Conservation (phyloP, 257 asterid species). For the Solanum chilense region DNA sequence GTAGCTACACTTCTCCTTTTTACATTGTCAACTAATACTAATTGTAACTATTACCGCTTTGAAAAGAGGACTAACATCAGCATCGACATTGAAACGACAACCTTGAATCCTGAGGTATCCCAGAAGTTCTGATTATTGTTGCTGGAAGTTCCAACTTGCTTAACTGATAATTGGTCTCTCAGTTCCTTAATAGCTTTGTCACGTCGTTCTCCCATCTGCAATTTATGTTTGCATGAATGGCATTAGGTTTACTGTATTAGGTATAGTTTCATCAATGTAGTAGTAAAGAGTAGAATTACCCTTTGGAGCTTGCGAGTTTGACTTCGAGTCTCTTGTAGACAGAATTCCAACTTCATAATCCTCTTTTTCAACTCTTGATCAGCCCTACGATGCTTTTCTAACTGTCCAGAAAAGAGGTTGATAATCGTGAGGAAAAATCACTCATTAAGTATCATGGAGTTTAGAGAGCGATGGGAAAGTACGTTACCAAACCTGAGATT, state of each 20-base stretch:
- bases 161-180: constrained; percentile 55
- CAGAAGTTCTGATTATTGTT: constrained; percentile 53
- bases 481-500: constrained; percentile 17
- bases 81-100: constrained; percentile 82
- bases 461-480: not conserved
- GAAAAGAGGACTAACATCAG: constrained; percentile 58
- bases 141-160: constrained; percentile 18
- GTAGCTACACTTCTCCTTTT: constrained; percentile 12
- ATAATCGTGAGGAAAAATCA: not conserved
- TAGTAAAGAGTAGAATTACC: constrained; percentile 27
- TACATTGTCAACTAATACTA: constrained; percentile 7
- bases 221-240: not conserved
- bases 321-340: constrained; percentile 70
- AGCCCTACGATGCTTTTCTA: constrained; percentile 67
- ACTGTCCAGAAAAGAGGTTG: constrained; percentile 17
- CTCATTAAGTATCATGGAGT: not conserved
- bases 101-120: constrained; percentile 79
- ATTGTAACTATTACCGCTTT: constrained; percentile 30
- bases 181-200: constrained; percentile 78
- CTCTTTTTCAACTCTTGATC: constrained; percentile 81
- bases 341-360: constrained; percentile 63
- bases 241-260: not conserved
- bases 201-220: constrained; percentile 83
- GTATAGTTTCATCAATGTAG: not conserved
- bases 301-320: constrained; percentile 83